These are phyloP conservation scores for Curvularia eragrostidis DNA, from an alignment of 2,329 filamentous ascomycete genomes.

Conservation along the genomic window DNA sequence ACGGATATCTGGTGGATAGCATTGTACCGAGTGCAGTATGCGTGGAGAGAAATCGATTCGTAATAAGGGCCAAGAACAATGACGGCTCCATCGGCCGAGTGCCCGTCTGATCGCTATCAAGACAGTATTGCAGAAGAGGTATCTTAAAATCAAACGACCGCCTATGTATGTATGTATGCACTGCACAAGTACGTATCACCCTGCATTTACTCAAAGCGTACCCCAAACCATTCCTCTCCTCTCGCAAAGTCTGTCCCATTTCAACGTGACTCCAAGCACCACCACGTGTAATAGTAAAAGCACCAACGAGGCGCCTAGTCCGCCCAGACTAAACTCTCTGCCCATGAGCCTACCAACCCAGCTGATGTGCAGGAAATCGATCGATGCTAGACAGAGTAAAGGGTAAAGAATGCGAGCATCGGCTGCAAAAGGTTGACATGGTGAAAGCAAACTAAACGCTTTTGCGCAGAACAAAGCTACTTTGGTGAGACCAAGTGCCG, in stretches of 20 bases:
- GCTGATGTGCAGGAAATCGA: slow-evolving; percentile 61
- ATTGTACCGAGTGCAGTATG: neutral
- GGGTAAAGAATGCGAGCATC: slow-evolving; percentile 70
- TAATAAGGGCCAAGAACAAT: neutral
- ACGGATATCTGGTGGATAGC: neutral
- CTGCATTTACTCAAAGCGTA: slow-evolving; percentile 7
- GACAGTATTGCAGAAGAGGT: slow-evolving; percentile 14
- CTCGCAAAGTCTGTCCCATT: slow-evolving; percentile 41
- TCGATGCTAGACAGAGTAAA: slow-evolving; percentile 70
- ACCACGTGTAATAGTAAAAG: slow-evolving; percentile 58
- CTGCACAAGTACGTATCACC: neutral
- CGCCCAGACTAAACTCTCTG: slow-evolving; percentile 36
- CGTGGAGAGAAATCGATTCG: neutral
- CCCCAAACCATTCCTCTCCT: slow-evolving; percentile 34
- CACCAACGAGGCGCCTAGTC: slow-evolving; percentile 50
- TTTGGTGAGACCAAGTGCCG: slow-evolving; percentile 53
- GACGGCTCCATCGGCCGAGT: neutral
- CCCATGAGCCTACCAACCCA: slow-evolving; percentile 22
- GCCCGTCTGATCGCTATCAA: neutral
- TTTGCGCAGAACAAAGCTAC: slow-evolving; percentile 72
- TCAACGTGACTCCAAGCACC: slow-evolving; percentile 50
- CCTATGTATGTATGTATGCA: neutral
- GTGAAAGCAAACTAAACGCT: slow-evolving; percentile 66
- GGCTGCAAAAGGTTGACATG: slow-evolving; percentile 76
- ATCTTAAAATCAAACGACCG: slow-evolving; percentile 13